phyloP scores from a whole-genome alignment of 1,284 basidiomycete genomes.

The Ganoderma multipileum region DNA sequence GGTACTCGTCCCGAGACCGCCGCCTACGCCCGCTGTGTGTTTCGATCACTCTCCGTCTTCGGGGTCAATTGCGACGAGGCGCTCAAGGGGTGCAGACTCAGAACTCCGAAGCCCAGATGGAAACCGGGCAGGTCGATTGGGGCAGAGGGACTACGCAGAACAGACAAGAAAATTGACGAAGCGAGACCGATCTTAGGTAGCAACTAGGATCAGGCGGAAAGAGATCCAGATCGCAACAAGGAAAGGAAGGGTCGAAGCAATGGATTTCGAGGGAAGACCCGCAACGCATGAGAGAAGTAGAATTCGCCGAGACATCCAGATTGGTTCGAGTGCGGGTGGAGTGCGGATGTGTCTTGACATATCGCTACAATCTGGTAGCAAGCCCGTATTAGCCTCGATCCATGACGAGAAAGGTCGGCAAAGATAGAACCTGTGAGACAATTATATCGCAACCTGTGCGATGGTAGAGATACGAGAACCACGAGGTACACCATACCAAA shows the following conservation, averaged over 20 bases:
- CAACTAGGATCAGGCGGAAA: not conserved
- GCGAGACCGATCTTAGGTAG: not conserved
- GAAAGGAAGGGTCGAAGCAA: not conserved
- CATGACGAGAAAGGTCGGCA: not conserved
- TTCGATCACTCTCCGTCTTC: not conserved
- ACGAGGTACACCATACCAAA: not conserved
- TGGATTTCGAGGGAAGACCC: not conserved
- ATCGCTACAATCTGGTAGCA: not conserved
- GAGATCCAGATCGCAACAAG: not conserved
- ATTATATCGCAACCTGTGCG: not conserved
- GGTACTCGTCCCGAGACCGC: not conserved
- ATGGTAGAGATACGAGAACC: constrained; percentile 4
- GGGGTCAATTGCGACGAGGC: not conserved
- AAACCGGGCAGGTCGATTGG: too few relatives aligned
- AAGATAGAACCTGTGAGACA: not conserved
- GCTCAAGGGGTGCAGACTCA: not conserved
- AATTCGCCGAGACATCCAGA: not conserved
- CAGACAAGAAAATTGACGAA: too few relatives aligned
- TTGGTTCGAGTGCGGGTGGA: not conserved
- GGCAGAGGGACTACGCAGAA: not conserved
- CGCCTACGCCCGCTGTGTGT: not conserved
- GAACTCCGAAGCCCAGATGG: not conserved
- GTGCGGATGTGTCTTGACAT: constrained; percentile 2
- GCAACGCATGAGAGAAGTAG: not conserved
- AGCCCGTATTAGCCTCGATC: too few relatives aligned